These are phyloP conservation scores for Rhodotorula paludigena DNA, from an alignment of 768 basidiomycete genomes.

Conservation along the genomic window DNA sequence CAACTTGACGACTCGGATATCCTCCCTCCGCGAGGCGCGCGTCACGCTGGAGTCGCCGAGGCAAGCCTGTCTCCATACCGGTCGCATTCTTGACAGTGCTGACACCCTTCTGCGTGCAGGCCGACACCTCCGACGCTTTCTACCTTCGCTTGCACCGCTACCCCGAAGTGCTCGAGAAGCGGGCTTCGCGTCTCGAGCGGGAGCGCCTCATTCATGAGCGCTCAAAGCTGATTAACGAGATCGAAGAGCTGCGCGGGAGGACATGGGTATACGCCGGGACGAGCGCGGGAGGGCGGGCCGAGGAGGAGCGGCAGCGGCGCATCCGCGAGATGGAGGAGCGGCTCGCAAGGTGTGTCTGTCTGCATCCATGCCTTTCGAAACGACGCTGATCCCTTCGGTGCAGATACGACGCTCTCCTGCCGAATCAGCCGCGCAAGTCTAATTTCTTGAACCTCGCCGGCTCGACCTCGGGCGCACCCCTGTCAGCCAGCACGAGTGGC, in stretches of 20 bases:
- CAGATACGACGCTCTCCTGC: conserved; percentile 36
- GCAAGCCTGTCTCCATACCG: background rate
- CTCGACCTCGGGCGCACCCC: background rate
- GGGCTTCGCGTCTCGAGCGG: conserved; percentile 30
- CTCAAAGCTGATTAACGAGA: conserved; percentile 30
- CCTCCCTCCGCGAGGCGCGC: conserved; percentile 4
- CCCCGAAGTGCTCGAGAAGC: conserved; percentile 38
- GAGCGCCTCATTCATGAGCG: conserved; percentile 38
- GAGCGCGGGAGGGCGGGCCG: conserved; percentile 14
- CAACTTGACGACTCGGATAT: conserved; percentile 16
- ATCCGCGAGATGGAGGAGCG: conserved; percentile 21
- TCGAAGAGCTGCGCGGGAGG: conserved; percentile 29
- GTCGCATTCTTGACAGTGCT: no score
- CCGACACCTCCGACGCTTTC: conserved; percentile 33
- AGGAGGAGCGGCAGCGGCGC: conserved; percentile 21
- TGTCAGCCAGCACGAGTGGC: background rate
- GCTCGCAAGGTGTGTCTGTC: conserved; percentile 5
- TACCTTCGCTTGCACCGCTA: conserved; percentile 36
- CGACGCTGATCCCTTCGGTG: background rate
- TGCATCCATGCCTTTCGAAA: background rate
- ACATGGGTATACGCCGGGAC: conserved; percentile 22
- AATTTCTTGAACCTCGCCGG: conserved; percentile 26
- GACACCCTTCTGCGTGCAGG: background rate
- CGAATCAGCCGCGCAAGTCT: conserved; percentile 39
- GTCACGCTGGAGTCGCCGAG: conserved; percentile 15